Evolutionary conservation across 2,329 filamentous ascomycete species (phyloP).

Genomic region (Ambrosiella cleistominuta): DNA sequence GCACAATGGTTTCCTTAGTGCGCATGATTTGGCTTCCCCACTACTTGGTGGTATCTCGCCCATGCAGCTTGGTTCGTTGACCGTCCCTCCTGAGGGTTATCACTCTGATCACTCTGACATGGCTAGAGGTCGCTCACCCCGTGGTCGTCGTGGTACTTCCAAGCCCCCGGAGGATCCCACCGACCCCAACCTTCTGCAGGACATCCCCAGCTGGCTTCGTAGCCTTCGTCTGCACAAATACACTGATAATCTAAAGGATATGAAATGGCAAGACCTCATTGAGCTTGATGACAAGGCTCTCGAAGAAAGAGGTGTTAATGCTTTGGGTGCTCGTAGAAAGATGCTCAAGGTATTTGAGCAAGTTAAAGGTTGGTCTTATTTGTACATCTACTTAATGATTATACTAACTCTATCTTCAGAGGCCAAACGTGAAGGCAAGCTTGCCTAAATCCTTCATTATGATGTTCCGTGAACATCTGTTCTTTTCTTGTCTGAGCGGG

Average conservation of each 20-base stretch:
- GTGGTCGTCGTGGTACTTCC: conserved; percentile 80
- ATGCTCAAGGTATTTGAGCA: conserved; percentile 99
- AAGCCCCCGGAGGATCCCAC: conserved; percentile 97
- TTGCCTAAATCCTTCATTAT: conserved; percentile 3
- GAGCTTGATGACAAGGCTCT: conserved; percentile 85
- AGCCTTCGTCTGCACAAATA: conserved; percentile 95
- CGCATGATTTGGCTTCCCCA: conserved; percentile 62
- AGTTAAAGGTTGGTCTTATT: conserved; percentile 47
- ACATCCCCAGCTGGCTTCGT: conserved; percentile 90
- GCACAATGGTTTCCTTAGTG: conserved; percentile 83
- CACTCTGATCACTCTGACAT: conserved; percentile 89
- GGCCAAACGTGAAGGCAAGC: conserved; percentile 13
- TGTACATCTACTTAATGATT: neutral
- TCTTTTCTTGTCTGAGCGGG: neutral
- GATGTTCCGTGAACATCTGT: conserved; percentile 1
- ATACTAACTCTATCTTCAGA: conserved; percentile 3
- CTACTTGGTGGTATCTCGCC: conserved; percentile 52
- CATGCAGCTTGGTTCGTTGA: conserved; percentile 56
- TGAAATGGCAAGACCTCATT: conserved; percentile 88
- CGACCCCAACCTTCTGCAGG: conserved; percentile 73
- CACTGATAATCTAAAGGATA: conserved; percentile 91
- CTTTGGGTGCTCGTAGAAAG: conserved; percentile 84
- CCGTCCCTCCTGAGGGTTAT: conserved; percentile 63
- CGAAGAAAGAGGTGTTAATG: conserved; percentile 85
- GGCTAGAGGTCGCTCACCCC: conserved; percentile 73